A percentile compares a stretch with the other conserved stretches of the same genome.
Evolutionary conservation across 1,139 yeast genomes (phyloP).

Genomic region (Candida buenavistaensis): DNA sequence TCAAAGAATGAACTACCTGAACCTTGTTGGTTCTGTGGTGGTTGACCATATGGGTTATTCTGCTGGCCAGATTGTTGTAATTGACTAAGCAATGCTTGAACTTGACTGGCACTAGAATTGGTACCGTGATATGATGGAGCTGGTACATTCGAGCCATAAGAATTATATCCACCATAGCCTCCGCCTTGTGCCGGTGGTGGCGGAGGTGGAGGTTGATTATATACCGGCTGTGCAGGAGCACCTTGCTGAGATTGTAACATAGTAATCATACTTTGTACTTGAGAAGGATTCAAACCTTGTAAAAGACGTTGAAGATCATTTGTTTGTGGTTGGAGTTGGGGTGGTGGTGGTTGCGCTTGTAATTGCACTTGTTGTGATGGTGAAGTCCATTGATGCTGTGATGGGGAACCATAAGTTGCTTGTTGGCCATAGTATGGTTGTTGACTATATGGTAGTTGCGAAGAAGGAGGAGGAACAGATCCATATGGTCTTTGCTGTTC

Average conservation of each 20-base stretch:
- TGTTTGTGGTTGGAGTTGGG: constrained; percentile 10
- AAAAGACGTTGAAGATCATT: no score
- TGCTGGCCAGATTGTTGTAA: constrained; percentile 18
- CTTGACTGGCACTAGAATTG: constrained; percentile 19
- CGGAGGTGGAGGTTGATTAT: constrained; percentile 16
- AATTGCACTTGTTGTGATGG: constrained; percentile 9
- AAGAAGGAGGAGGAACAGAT: constrained; percentile 10
- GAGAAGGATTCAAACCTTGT: constrained; percentile 52
- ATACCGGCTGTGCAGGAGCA: constrained; percentile 16
- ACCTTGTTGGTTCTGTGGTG: constrained; percentile 14
- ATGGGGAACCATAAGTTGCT: constrained; percentile 6
- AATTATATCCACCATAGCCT: constrained; percentile 1
- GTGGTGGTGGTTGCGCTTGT: no score
- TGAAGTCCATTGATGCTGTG: constrained; percentile 14
- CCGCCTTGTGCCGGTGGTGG: constrained; percentile 13
- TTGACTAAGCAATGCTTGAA: constrained; percentile 29
- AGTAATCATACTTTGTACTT: constrained; percentile 49
- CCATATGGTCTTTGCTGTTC: constrained; percentile 17
- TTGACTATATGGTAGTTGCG: constrained; percentile 10
- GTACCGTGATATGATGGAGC: constrained; percentile 9
- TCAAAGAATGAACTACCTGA: constrained; percentile 33
- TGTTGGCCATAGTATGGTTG: constrained; percentile 10
- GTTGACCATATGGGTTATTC: constrained; percentile 7
- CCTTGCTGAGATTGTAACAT: constrained; percentile 32
- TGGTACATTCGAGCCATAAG: constrained; percentile 4